phyloP scores from a whole-genome alignment of 768 basidiomycete species.

The Tulasnella sp. region DNA sequence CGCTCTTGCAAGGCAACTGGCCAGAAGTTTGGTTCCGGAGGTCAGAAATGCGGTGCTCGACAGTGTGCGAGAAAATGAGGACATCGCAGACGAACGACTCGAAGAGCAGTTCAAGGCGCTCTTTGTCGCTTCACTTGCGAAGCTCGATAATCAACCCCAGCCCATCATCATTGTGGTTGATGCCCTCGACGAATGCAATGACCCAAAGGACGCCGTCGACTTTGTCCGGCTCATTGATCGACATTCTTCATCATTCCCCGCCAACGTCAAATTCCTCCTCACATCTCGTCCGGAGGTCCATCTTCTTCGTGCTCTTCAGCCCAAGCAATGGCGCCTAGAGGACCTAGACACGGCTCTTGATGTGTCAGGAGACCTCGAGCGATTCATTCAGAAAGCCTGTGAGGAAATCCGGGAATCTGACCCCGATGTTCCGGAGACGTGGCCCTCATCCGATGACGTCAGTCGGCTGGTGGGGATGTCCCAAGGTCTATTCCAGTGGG shows the following conservation, averaged over 20 bases:
- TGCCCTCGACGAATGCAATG: background rate
- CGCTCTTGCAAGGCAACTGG: background rate
- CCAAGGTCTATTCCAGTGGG: background rate
- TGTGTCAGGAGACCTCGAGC: background rate
- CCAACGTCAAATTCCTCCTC: background rate
- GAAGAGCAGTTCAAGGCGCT: background rate
- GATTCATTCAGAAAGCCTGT: background rate
- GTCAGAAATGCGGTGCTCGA: background rate
- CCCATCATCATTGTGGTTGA: background rate
- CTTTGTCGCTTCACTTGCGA: background rate
- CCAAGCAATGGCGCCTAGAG: background rate
- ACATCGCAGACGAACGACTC: background rate
- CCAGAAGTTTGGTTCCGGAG: background rate
- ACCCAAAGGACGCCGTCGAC: background rate
- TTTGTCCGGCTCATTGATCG: background rate
- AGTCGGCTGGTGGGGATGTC: background rate
- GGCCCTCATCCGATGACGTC: background rate
- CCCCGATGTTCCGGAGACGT: background rate
- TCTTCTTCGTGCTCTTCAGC: background rate
- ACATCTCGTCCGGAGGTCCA: background rate
- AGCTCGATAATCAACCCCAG: background rate
- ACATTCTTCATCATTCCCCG: background rate
- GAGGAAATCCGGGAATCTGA: background rate
- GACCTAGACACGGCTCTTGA: background rate
- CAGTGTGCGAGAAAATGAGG: background rate